These are phyloP conservation scores for Podospora appendiculata DNA, from an alignment of 495 filamentous ascomycete genomes.

Conservation along the genomic window DNA sequence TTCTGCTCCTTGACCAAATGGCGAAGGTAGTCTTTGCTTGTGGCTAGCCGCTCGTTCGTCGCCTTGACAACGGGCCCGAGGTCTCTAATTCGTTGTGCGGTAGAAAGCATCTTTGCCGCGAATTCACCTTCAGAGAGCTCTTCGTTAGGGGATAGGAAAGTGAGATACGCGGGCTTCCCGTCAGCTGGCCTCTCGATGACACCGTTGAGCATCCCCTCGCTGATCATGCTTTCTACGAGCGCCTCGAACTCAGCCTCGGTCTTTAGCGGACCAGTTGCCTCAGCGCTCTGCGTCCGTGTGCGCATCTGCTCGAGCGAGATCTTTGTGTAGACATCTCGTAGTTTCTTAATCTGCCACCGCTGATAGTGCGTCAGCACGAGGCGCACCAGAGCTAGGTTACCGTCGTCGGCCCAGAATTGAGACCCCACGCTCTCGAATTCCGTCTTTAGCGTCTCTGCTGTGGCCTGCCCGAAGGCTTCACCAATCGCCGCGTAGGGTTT, in stretches of 20 bases:
- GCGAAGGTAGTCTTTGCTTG: constrained; percentile 54
- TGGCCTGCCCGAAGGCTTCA: constrained; percentile 55
- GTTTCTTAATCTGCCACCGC: constrained; percentile 39
- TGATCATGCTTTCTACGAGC: constrained; percentile 49
- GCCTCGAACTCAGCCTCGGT: constrained; percentile 34
- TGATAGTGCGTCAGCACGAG: constrained; percentile 44
- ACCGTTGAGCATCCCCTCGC: constrained; percentile 46
- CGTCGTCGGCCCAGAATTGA: constrained; percentile 51
- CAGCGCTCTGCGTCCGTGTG: constrained; percentile 37
- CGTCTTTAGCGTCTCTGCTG: constrained; percentile 45
- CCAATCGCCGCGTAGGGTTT: constrained; percentile 68
- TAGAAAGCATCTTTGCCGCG: constrained; percentile 29
- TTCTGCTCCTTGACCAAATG: constrained; percentile 39
- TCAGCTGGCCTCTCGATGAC: constrained; percentile 39
- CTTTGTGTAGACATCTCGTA: constrained; percentile 40
- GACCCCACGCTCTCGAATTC: constrained; percentile 49
- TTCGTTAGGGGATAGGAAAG: constrained; percentile 25
- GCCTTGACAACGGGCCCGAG: constrained; percentile 34
- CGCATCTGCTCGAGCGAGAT: constrained; percentile 46
- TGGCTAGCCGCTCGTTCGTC: constrained; percentile 46
- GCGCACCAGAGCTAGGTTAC: constrained; percentile 35
- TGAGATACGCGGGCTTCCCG: constrained; percentile 26
- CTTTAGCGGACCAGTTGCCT: constrained; percentile 44
- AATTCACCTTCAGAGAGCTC: constrained; percentile 40
- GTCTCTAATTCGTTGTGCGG: constrained; percentile 36